These are phyloP conservation scores for Sungouiozyma ichnusensis DNA, from an alignment of 805 yeast species.

Conservation along the genomic window DNA sequence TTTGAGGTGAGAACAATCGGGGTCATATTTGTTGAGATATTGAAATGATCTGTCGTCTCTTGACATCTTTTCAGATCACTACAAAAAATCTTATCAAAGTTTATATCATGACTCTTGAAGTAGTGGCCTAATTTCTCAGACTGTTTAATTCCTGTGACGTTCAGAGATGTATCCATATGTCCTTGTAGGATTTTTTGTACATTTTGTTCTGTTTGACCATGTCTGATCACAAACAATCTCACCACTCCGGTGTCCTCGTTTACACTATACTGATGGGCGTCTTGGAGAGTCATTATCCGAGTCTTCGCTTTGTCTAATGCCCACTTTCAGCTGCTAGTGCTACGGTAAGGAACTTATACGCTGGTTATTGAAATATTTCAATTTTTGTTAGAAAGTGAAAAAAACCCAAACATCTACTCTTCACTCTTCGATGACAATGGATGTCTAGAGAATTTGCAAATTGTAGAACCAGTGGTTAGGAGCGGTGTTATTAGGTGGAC, in stretches of 20 bases:
- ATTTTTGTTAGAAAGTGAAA: too few species aligned
- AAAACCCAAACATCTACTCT: too few species aligned
- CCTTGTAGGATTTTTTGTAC: constrained; percentile 66
- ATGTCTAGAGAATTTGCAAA: too few species aligned
- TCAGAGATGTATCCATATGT: constrained; percentile 55
- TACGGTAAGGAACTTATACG: too few species aligned
- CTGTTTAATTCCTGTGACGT: constrained; percentile 51
- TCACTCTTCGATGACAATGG: too few species aligned
- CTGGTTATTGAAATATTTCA: too few species aligned
- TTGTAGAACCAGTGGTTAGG: too few species aligned
- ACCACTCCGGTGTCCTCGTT: constrained; percentile 32
- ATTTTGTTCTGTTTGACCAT: constrained; percentile 77
- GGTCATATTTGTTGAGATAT: not conserved
- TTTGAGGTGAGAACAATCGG: constrained; percentile 30
- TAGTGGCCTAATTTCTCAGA: constrained; percentile 43
- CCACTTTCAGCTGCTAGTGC: too few species aligned
- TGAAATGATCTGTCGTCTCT: constrained; percentile 43
- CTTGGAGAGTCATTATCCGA: not conserved
- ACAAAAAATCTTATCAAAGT: constrained; percentile 29
- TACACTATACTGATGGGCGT: constrained; percentile 4
- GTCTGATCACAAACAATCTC: constrained; percentile 59
- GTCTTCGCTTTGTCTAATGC: too few species aligned
- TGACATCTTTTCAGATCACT: constrained; percentile 45
- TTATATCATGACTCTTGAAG: constrained; percentile 24
- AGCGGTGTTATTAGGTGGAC: too few species aligned